These are phyloP conservation scores for Talaromyces sp. DNA, from an alignment of 2,329 filamentous ascomycete species.

Conservation along the genomic window DNA sequence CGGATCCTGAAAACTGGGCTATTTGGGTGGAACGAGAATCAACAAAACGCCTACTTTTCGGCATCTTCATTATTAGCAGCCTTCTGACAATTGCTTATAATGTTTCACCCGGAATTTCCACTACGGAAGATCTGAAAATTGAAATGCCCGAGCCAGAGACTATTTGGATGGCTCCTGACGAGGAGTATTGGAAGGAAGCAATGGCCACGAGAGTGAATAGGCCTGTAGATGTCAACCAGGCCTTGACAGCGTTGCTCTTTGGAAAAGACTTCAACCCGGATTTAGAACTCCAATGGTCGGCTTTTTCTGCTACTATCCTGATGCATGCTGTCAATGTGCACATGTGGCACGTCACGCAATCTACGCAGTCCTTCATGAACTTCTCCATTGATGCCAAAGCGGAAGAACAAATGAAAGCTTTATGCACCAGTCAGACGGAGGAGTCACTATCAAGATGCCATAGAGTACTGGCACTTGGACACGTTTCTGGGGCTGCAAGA, in stretches of 20 bases:
- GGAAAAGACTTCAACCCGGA: slow-evolving; percentile 15
- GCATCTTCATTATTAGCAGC: slow-evolving; percentile 28
- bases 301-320: slow-evolving; percentile 26
- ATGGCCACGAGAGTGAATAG: slow-evolving; percentile 4
- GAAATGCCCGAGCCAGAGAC: slow-evolving; percentile 28
- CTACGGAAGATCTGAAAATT: slow-evolving; percentile 28
- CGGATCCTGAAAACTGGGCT: slow-evolving; percentile 18
- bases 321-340: slow-evolving; percentile 33
- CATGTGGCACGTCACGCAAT: slow-evolving; percentile 29
- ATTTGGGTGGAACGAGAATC: slow-evolving; percentile 26
- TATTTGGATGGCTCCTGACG: slow-evolving; percentile 25
- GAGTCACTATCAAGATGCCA: slow-evolving; percentile 24
- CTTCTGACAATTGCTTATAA: slow-evolving; percentile 28
- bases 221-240: slow-evolving; percentile 17
- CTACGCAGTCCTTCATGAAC: slow-evolving; percentile 21
- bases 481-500: background rate
- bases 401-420: slow-evolving; percentile 15
- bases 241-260: slow-evolving; percentile 22
- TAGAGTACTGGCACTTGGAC: slow-evolving; percentile 12
- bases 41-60: slow-evolving; percentile 26
- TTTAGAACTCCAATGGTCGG: slow-evolving; percentile 15
- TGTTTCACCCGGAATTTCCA: slow-evolving; percentile 25
- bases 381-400: slow-evolving; percentile 16
- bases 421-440: slow-evolving; percentile 20
- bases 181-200: slow-evolving; percentile 22